Evolutionary conservation across 108 stramenopile genomes (phyloP).

Genomic region (Fistulifera pelliculosa): DNA sequence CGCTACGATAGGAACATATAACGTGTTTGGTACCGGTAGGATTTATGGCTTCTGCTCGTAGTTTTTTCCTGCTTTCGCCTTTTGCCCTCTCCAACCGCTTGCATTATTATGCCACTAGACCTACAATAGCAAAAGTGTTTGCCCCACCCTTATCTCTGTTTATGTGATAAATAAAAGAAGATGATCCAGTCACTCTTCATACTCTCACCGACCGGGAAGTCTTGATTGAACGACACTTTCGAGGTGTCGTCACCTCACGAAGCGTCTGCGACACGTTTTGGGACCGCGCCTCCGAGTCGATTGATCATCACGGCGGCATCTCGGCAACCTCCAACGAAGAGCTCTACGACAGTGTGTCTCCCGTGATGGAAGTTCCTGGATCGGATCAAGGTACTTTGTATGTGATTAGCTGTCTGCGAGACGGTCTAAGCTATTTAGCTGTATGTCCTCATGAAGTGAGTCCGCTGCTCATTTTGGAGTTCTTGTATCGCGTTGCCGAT

Average conservation of each 20-base stretch:
- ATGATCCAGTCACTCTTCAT: constrained; percentile 90
- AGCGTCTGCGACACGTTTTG: constrained; percentile 82
- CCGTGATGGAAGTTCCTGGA: constrained; percentile 80
- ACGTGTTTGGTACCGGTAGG: no score
- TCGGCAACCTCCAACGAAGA: constrained; percentile 35
- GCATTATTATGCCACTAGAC: no score
- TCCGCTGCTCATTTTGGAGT: constrained; percentile 91
- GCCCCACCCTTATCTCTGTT: no score
- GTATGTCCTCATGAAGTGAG: constrained; percentile 80
- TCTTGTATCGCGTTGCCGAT: constrained; percentile 91
- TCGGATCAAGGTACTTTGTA: constrained; percentile 39
- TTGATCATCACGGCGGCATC: constrained; percentile 78
- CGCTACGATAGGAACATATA: no score
- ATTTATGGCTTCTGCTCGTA: no score
- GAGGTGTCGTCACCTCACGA: constrained; percentile 62
- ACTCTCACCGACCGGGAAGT: constrained; percentile 82
- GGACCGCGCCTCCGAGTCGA: constrained; percentile 60
- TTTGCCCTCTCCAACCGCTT: no score
- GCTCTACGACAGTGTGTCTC: constrained; percentile 57
- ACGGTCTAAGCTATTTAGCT: constrained; percentile 88
- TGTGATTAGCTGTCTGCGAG: constrained; percentile 66
- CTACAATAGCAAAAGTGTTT: no score
- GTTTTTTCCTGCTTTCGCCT: no score
- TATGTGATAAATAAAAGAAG: not conserved
- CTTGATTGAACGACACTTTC: constrained; percentile 87